Percentiles rank a stretch among this genome's conserved stretches.
Evolutionary conservation across 148 eudicot species (phyloP).

Genomic region (Nyssa sinensis): DNA sequence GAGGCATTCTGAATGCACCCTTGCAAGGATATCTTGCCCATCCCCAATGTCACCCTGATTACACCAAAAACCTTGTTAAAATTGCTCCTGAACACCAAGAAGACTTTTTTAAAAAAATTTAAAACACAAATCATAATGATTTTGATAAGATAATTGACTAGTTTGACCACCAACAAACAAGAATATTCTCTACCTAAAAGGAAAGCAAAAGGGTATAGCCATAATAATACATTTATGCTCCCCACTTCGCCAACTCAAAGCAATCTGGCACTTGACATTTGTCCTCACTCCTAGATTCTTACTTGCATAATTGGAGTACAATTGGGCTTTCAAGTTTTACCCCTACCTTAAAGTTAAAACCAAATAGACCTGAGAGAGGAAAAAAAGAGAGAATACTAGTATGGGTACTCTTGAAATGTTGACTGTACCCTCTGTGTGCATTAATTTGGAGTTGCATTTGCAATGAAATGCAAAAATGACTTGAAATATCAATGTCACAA

Average conservation of each 20-base stretch:
- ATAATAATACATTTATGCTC: too few species aligned
- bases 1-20: conserved; percentile 80
- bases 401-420: too few species aligned
- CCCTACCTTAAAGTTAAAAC: not conserved
- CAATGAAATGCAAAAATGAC: not conserved
- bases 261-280: not conserved
- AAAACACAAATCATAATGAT: not conserved
- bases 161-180: not conserved
- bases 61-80: not conserved
- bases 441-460: not conserved
- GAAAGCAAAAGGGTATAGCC: not conserved
- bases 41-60: conserved; percentile 86
- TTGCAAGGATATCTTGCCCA: conserved; percentile 75
- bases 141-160: not conserved
- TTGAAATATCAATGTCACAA: not conserved
- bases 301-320: not conserved
- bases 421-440: not conserved
- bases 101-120: too few species aligned
- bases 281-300: not conserved
- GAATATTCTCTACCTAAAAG: not conserved
- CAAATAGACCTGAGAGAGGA: not conserved
- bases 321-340: not conserved
- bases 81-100: too few species aligned
- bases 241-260: not conserved
- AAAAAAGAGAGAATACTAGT: not conserved